Base-by-base conservation (phyloP, 2,329 filamentous ascomycete genomes). In the Aspergillus sojae region DNA sequence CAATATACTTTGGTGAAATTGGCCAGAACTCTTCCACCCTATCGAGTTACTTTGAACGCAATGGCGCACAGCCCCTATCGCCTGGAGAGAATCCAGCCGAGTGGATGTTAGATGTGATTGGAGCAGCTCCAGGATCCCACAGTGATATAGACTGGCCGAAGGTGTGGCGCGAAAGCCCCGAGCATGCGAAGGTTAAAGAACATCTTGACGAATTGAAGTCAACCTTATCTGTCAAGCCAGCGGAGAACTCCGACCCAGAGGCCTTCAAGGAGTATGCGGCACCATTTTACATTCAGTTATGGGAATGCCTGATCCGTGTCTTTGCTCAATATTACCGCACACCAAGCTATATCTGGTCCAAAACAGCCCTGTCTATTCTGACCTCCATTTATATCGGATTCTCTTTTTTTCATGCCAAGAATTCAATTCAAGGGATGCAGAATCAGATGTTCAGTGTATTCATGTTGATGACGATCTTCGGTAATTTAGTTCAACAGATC, bases 311-410 rank as follows among this genome's bases (percentile, higher is more conserved):
- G n/a, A 77, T 84, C 68, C 91, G 93, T 71, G 90, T 94, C 32
- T 94, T 95, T 82, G 86, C 93, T 75, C 93, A 96, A 77, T 95
- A 95, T 84, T 96, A 93, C 92, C 90, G 93, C 64, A 93, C 90
- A 0, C 93, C 93, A 0, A 86, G 88, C 9, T 96, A 96, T 81
- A 94, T 96, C 77, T 96, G 94, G 81, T 89, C 91, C 71, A 96
- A 96, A 82, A 75, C 84, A 0, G 81, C 84, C 4, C 88, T 96
- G 16, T 92, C 89, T 73, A 80, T 85, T 26, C 77, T 88, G 16
- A 83, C 84, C 67, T 83, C 89, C 4, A 83, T 95, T 16, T 95
- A 94, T 77, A 91, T 96, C 72, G 92, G 92, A 46, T 93, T 94
- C 78, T 89, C 90, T 64, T 94, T 95, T 80, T 92, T 88, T 84